These are phyloP conservation scores for Trebouxia sp. DNA, from an alignment of 139 green algal genomes.

Conservation along the genomic window DNA sequence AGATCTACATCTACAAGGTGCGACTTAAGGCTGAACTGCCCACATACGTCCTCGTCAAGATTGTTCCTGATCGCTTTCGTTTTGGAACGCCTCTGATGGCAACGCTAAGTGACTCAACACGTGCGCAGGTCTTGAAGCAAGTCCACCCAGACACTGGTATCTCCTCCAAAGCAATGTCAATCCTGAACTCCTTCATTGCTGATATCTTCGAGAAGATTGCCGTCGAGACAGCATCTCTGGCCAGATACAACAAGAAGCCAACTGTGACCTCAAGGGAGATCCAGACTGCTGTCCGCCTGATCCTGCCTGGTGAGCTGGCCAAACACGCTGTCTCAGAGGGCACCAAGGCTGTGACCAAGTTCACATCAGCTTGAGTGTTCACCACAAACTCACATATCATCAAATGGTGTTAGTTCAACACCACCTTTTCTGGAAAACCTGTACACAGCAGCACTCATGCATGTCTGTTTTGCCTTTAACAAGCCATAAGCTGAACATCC, in stretches of 20 bases:
- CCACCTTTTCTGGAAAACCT: constrained; percentile 33
- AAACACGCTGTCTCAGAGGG: constrained; percentile 86
- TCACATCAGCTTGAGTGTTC: constrained; percentile 65
- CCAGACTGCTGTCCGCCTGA: constrained; percentile 81
- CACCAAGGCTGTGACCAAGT: constrained; percentile 94
- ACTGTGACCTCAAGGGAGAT: constrained; percentile 87
- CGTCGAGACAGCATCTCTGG: constrained; percentile 66
- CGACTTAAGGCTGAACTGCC: not conserved
- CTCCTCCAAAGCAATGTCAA: constrained; percentile 95
- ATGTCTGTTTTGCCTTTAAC: not conserved
- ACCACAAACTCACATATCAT: constrained; percentile 3
- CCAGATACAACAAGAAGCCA: constrained; percentile 80
- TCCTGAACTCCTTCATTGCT: constrained; percentile 94
- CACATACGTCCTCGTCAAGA: too few species aligned
- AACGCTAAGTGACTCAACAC: too few species aligned
- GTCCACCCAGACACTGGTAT: constrained; percentile 98
- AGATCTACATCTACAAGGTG: constrained; percentile 99
- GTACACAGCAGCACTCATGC: not conserved
- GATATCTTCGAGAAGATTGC: constrained; percentile 90
- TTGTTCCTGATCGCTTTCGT: too few species aligned
- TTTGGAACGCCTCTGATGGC: too few species aligned
- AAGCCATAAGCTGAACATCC: too few species aligned
- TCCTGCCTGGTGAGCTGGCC: constrained; percentile 88
- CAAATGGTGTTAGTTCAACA: constrained; percentile 42
- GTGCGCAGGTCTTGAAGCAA: constrained; percentile 78